Conservation (phyloP, 2,329 filamentous ascomycete species). For the Alternaria sp. region DNA sequence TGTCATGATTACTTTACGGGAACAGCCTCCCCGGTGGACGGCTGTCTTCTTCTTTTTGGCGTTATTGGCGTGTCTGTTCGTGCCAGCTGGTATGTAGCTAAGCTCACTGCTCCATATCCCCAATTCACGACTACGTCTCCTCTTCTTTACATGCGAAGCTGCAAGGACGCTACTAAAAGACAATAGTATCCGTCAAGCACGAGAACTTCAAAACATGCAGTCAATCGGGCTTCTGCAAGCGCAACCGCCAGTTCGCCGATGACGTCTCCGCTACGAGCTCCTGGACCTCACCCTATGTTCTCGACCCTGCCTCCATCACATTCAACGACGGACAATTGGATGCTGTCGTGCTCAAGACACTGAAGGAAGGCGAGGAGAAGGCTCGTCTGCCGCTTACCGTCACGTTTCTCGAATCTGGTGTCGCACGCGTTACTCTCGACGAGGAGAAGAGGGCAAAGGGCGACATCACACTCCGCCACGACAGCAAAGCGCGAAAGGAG, state of each 20-base stretch:
- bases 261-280: conserved; percentile 70
- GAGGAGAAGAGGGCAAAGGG: conserved; percentile 90
- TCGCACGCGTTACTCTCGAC: conserved; percentile 86
- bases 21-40: conserved; percentile 68
- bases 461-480: conserved; percentile 85
- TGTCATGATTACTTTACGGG: conserved; percentile 37
- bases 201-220: conserved; percentile 97
- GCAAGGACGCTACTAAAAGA: not conserved
- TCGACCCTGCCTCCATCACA: conserved; percentile 74
- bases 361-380: conserved; percentile 70
- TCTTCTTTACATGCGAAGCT: conserved; percentile 1
- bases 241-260: conserved; percentile 91
- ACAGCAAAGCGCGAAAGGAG: conserved; percentile 86
- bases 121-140: not conserved
- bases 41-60: conserved; percentile 52
- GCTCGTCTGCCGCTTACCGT: conserved; percentile 84
- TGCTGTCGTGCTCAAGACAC: conserved; percentile 82
- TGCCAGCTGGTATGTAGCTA: conserved; percentile 48
- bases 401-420: conserved; percentile 89
- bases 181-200: conserved; percentile 83
- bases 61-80: conserved; percentile 46
- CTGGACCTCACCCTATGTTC: conserved; percentile 83
- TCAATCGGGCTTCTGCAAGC: conserved; percentile 96
- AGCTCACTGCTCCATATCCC: conserved; percentile 5
- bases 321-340: conserved; percentile 83